Percentiles rank a stretch among this genome's conserved stretches.
Conservation (phyloP, 345 rosid species). For the Geranium brycei region DNA sequence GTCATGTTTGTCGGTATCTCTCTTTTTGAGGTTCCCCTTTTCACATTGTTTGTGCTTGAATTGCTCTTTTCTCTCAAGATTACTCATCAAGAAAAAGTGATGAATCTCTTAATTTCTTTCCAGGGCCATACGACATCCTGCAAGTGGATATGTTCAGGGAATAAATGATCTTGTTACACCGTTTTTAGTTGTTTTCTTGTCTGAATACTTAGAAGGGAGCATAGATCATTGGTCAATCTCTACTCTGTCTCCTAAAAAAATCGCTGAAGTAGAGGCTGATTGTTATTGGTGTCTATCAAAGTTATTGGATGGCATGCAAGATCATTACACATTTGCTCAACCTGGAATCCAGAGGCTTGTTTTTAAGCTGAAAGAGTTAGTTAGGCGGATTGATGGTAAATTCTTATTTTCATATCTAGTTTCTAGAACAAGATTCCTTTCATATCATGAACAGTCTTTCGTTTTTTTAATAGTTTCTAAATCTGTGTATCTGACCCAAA, state of each 20-base stretch:
- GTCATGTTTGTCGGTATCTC: too few species aligned
- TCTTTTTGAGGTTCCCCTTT: too few species aligned
- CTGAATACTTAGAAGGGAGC: slow-evolving; percentile 77
- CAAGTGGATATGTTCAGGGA: slow-evolving; percentile 97
- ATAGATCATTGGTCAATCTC: slow-evolving; percentile 65
- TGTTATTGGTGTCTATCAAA: slow-evolving; percentile 97
- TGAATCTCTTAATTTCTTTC: slow-evolving; percentile 13
- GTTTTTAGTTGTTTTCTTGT: slow-evolving; percentile 82
- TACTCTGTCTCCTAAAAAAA: slow-evolving; percentile 49
- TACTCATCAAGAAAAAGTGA: slow-evolving; percentile 1
- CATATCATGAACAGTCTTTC: too few species aligned
- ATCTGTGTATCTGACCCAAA: too few species aligned
- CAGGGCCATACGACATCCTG: slow-evolving; percentile 99
- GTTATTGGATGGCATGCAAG: slow-evolving; percentile 98
- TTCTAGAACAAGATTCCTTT: too few species aligned
- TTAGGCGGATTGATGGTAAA: slow-evolving; percentile 92
- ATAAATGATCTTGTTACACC: slow-evolving; percentile 98
- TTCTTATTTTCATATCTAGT: neutral
- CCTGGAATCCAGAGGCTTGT: slow-evolving; percentile 99
- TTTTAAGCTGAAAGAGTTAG: slow-evolving; percentile 90
- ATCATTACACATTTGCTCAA: slow-evolving; percentile 98
- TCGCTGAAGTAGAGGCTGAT: slow-evolving; percentile 78
- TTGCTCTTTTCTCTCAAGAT: neutral
- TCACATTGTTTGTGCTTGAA: too few species aligned
- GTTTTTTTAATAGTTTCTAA: too few species aligned